Percentiles rank a stretch among this genome's conserved stretches.
Conservation (phyloP, 2,329 filamentous ascomycete species). For the Chalaropsis thielavioides region DNA sequence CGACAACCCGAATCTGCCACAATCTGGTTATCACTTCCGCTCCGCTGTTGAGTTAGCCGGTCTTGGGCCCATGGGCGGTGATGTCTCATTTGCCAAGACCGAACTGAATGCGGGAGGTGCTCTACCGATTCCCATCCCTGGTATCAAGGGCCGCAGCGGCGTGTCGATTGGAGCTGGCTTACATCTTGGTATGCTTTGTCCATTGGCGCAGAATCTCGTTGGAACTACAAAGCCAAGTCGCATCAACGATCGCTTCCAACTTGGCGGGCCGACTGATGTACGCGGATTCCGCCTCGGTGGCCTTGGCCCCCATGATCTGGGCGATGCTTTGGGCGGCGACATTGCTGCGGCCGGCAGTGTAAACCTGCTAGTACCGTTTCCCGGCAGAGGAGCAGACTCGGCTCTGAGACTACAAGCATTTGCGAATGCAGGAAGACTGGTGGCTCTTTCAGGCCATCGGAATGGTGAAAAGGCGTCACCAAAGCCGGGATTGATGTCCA, state of each 20-base stretch:
- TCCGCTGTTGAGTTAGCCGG: constrained; percentile 74
- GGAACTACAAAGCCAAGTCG: constrained; percentile 51
- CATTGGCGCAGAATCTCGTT: constrained; percentile 45
- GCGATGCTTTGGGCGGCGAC: constrained; percentile 80
- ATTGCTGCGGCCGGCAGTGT: constrained; percentile 80
- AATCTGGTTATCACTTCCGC: constrained; percentile 66
- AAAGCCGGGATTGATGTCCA: constrained; percentile 32
- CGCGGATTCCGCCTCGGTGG: constrained; percentile 85
- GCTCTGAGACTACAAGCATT: constrained; percentile 82
- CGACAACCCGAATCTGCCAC: constrained; percentile 74
- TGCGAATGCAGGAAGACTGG: constrained; percentile 73
- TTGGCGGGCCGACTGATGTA: constrained; percentile 88
- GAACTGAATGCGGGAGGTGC: constrained; percentile 71
- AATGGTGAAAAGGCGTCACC: constrained; percentile 27
- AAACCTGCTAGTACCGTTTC: constrained; percentile 72
- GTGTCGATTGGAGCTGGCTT: constrained; percentile 72
- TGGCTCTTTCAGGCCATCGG: constrained; percentile 52
- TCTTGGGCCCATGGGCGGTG: constrained; percentile 66
- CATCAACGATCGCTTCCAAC: constrained; percentile 86
- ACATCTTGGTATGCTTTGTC: constrained; percentile 69
- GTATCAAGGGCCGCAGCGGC: constrained; percentile 53
- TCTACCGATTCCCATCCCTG: constrained; percentile 56
- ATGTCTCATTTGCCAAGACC: constrained; percentile 89
- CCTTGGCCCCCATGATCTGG: constrained; percentile 73
- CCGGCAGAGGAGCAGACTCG: constrained; percentile 64